A percentile compares a stretch with the other conserved stretches of the same genome.
Evolutionary conservation across 805 yeast species (phyloP).

Genomic region (Barnettozyma pratensis): DNA sequence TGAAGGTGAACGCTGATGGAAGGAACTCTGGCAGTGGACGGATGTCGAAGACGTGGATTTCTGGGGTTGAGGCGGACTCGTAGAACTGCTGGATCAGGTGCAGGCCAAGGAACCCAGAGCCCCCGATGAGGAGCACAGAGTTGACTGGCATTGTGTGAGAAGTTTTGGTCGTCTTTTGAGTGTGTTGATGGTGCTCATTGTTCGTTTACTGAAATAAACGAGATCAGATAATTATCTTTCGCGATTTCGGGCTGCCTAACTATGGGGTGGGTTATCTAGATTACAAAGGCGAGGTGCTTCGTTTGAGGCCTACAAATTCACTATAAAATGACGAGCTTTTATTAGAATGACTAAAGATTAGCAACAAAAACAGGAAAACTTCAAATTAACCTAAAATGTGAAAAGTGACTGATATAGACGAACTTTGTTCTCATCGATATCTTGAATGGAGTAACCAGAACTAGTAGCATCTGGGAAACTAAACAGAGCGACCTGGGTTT

Average conservation of each 20-base stretch:
- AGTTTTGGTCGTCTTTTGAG: no score
- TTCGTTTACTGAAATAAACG: neutral
- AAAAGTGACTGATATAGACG: conserved; percentile 7
- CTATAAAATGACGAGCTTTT: neutral
- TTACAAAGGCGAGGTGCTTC: no score
- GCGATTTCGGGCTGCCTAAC: neutral
- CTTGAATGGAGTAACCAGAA: conserved; percentile 9
- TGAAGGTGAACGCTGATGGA: conserved; percentile 72
- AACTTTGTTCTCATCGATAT: conserved; percentile 19
- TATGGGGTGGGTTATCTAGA: no score
- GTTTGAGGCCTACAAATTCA: no score
- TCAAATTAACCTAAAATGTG: conserved; percentile 1
- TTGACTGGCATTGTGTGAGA: conserved; percentile 13
- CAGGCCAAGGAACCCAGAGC: conserved; percentile 90
- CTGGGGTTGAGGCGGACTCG: conserved; percentile 56
- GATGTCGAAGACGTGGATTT: conserved; percentile 84
- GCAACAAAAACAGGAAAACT: no score
- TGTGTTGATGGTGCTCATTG: neutral
- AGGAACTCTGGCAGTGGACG: conserved; percentile 76
- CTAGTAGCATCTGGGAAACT: conserved; percentile 19
- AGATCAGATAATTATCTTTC: neutral
- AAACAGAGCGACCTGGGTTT: conserved; percentile 9
- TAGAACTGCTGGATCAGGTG: conserved; percentile 86
- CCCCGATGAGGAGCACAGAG: conserved; percentile 82
- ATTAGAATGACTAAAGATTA: no score